A percentile compares a stretch with the other conserved stretches of the same genome.
phyloP scores from a whole-genome alignment of 306 rosid genomes.

The Cicer pinnatifidum region DNA sequence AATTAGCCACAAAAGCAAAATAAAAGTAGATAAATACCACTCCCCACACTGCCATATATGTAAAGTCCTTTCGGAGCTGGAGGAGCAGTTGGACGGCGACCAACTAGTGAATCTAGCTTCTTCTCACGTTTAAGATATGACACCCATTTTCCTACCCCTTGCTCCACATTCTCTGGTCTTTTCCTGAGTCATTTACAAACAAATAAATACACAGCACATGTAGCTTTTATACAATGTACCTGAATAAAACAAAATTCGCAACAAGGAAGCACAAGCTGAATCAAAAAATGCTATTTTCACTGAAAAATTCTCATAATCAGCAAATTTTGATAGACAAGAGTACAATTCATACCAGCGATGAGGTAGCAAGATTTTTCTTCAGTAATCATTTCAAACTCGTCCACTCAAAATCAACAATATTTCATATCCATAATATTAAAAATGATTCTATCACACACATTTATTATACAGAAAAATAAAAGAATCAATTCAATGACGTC shows the following conservation, averaged over 20 bases:
- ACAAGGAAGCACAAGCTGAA: constrained; percentile 9
- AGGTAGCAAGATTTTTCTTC: too few species aligned
- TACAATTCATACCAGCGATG: too few species aligned
- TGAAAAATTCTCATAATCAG: constrained; percentile 20
- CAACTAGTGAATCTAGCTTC: constrained; percentile 80
- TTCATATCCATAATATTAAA: too few species aligned
- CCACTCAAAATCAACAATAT: too few species aligned
- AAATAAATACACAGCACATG: constrained; percentile 15
- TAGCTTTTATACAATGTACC: constrained; percentile 28
- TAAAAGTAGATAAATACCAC: constrained; percentile 59
- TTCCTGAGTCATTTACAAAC: constrained; percentile 55
- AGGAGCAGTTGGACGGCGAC: constrained; percentile 85
- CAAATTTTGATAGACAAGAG: too few species aligned
- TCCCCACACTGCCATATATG: constrained; percentile 95
- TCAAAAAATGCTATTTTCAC: constrained; percentile 6
- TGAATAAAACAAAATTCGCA: not conserved
- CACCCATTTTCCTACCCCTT: constrained; percentile 98
- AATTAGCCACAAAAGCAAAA: constrained; percentile 16
- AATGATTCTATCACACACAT: too few species aligned
- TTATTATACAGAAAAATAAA: too few species aligned
- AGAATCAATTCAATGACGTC: too few species aligned
- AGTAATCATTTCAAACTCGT: too few species aligned
- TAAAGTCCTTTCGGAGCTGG: constrained; percentile 86
- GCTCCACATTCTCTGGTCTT: constrained; percentile 64
- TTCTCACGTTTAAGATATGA: constrained; percentile 90